Conservation (phyloP, 768 basidiomycete genomes). For the Phaffia tasmanica region DNA sequence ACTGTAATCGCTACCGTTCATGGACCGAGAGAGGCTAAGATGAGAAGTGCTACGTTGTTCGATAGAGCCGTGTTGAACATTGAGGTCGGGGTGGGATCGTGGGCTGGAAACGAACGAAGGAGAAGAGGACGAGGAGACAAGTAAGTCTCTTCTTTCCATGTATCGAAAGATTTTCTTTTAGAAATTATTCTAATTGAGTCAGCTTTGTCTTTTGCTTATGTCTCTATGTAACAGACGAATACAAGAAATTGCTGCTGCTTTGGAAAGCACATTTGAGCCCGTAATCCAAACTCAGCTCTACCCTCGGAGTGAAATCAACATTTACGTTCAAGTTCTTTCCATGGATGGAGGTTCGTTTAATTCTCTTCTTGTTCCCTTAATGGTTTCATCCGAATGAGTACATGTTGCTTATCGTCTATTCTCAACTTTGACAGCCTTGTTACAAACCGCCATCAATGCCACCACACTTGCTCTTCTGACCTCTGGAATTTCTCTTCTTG, state of each 20-base stretch:
- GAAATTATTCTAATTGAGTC: conserved; percentile 3
- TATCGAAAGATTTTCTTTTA: neutral
- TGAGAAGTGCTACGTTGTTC: conserved; percentile 59
- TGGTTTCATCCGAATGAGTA: neutral
- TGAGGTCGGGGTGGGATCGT: conserved; percentile 74
- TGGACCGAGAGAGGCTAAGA: conserved; percentile 80
- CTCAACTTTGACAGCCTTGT: conserved; percentile 46
- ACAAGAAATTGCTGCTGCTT: conserved; percentile 70
- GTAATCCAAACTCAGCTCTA: conserved; percentile 82
- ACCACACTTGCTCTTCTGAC: conserved; percentile 82
- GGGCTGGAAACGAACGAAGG: conserved; percentile 64
- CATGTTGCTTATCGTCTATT: neutral
- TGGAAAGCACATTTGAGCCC: conserved; percentile 92
- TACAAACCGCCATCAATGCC: conserved; percentile 86
- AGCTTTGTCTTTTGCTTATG: conserved; percentile 18
- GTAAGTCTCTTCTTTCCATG: conserved; percentile 46
- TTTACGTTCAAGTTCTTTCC: conserved; percentile 82
- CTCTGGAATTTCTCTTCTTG: conserved; percentile 79
- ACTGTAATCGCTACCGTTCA: conserved; percentile 77
- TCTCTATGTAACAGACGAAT: conserved; percentile 51
- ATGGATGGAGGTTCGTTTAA: conserved; percentile 61
- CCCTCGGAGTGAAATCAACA: conserved; percentile 87
- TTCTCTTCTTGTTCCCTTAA: neutral
- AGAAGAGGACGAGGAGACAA: conserved; percentile 73
- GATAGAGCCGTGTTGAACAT: conserved; percentile 84